Evolutionary conservation across 192 early-diverging fungal species (phyloP).

Genomic region (Physocladia obscura): DNA sequence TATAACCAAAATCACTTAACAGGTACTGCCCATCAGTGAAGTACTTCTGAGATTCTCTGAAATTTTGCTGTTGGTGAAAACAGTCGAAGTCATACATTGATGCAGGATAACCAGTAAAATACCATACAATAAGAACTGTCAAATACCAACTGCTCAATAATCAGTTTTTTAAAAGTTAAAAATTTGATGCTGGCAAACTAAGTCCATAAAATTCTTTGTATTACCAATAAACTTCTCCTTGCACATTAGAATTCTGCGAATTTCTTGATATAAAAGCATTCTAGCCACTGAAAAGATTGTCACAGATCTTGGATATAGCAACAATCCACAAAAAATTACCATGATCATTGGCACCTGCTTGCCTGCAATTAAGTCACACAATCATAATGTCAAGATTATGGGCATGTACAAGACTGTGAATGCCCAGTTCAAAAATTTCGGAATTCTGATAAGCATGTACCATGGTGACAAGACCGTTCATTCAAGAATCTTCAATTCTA

Average conservation of each 20-base stretch:
- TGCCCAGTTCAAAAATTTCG: not conserved
- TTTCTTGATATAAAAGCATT: not conserved
- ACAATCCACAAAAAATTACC: not conserved
- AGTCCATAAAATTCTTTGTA: slow-evolving; percentile 12
- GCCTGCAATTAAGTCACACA: not conserved
- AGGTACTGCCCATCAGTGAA: not conserved
- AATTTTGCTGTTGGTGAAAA: not conserved
- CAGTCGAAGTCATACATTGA: slow-evolving; percentile 18
- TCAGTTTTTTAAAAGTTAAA: not conserved
- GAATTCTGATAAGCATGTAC: too few relatives aligned
- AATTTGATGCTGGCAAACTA: not conserved
- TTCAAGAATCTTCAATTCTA: too few relatives aligned
- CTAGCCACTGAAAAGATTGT: not conserved
- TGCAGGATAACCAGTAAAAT: slow-evolving; percentile 4
- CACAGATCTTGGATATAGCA: not conserved
- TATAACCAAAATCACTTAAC: slow-evolving; percentile 4
- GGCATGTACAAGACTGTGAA: not conserved
- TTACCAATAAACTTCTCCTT: slow-evolving; percentile 16
- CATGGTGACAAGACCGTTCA: too few relatives aligned
- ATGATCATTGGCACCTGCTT: not conserved
- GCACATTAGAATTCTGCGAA: not conserved
- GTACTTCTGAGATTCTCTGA: too few relatives aligned
- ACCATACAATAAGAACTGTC: not conserved
- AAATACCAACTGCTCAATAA: slow-evolving; percentile 5
- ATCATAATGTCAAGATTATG: not conserved